Evolutionary conservation across 1,284 basidiomycete species (phyloP), one percentile per base, ranked within the genome.

Genomic region (Cutaneotrichosporon sp.): DNA sequence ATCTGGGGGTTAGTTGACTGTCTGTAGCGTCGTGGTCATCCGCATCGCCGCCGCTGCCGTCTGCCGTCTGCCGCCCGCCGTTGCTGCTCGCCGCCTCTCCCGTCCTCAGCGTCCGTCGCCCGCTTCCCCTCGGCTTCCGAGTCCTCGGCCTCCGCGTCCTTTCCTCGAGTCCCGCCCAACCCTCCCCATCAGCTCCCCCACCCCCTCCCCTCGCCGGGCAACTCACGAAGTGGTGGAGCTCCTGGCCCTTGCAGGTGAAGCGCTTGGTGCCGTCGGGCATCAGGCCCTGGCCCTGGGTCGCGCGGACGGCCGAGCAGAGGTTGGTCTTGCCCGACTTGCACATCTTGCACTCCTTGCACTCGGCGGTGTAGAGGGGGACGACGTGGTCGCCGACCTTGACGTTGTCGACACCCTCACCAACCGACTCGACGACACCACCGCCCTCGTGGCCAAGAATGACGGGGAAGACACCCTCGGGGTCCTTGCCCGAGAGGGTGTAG

Each of bases 281-380:
- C 36, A 97, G 79, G 63, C 95, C 95, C 77, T 91, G 85, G n/a
- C 95, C 95, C 80, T 98, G 95, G 4, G 94, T 97, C 8, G 90
- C 83, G 66, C 95, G 90, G 52, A 97, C 94, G 82, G 87, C 86
- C 62, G 91, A 89, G 75, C 93, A 97, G 49, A 97, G 85, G 81
- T 98, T 99, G 64, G 95, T 99, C 85, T 98, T 99, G 66, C 95
- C 97, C 61, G 91, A 95, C 82, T 89, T 95, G 86, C 95, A 99
- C 84, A 98, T 98, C 80, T 95, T 95, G 83, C 94, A 97, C 81
- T 97, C 88, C 54, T 86, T 86, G 78, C 94, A 97, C 80, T 97
- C 94, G 91, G 92, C 92, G 53, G 91, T 95, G 79, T 95, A 95
- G 56, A 95, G 85, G 31, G 95, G 92, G 67, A 98, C 87, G 70